Evolutionary conservation across 192 early-diverging fungal genomes (phyloP), one percentile per base, ranked within the genome.

Genomic region (Gaertneriomyces sp.): DNA sequence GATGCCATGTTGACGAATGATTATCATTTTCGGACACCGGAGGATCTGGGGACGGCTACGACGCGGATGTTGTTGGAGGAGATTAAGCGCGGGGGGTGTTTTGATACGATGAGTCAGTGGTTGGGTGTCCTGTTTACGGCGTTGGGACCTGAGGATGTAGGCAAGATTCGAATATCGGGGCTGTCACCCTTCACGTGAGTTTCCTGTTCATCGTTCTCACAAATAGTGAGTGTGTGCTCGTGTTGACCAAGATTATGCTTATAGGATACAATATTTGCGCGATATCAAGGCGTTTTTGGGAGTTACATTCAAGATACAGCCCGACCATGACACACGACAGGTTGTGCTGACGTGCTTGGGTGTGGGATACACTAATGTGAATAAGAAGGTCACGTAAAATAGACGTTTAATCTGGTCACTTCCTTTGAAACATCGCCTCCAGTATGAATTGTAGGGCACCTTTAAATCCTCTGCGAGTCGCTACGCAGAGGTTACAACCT

Each of bases 251-350:
- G 12, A 49, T 49, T 49, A 5, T 57, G 3, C 5, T 33, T 16
- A 12, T 46, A 90, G 85, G n/a, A 89, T 97, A 56, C 93, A 97
- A 81, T 91, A 87, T 64, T 69, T 98, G 57, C 85, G 96, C 39
- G 96, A 98, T 74, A 69, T 98, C 45, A 83, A 89, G 69, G 79
- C 84, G 51, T 93, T 97, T 71, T 90, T 98, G 74, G 93, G 91
- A 43, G 87, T 89, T 9, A 88, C 87, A 3, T 97, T 97, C 82
- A 98, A 96, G 78, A 88, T 98, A 58, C 85, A 82, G 75, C 85
- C 86, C 1, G 93, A 95, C 52, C 79, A 86, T 25, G 78, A 82
- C 60, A 84, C 81, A 6, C 82, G 85, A 61, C 86, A 85, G 1
- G 80, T 92, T 14, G 61, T 94, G 39, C 76, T 96, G 78, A 89